phyloP scores from a whole-genome alignment of 306 rosid species.

The Quercus wislizeni region DNA sequence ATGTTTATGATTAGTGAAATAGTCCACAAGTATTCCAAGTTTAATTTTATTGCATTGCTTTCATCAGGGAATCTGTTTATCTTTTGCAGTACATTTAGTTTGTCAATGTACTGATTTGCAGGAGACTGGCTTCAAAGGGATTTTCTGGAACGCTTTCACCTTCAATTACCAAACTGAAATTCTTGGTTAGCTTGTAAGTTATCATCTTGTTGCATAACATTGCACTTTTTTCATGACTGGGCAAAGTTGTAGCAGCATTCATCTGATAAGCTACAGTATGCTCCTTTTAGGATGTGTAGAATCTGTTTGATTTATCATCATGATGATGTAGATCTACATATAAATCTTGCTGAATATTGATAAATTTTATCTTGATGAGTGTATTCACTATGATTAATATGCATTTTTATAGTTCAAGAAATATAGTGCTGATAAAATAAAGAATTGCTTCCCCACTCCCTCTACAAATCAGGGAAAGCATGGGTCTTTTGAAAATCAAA shows the following conservation, averaged over 20 bases:
- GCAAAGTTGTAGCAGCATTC: neutral
- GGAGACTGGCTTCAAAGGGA: conserved; percentile 76
- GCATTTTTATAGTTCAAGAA: neutral
- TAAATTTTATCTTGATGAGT: neutral
- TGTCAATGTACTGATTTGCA: conserved; percentile 38
- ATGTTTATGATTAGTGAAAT: neutral
- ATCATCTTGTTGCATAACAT: neutral
- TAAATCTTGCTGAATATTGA: neutral
- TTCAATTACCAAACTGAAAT: conserved; percentile 66
- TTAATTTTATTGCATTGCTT: conserved; percentile 1
- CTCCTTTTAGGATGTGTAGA: neutral
- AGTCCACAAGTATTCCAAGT: neutral
- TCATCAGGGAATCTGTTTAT: neutral
- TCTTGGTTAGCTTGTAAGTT: conserved; percentile 78
- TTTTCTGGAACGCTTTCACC: conserved; percentile 80
- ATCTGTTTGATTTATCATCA: neutral
- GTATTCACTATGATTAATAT: neutral
- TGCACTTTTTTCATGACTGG: conserved; percentile 2
- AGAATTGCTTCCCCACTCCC: neutral
- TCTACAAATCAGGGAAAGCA: neutral
- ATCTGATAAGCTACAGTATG: conserved; percentile 10
- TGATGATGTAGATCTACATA: neutral
- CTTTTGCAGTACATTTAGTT: conserved; percentile 21
- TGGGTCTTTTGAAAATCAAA: neutral
- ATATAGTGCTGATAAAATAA: neutral